Conservation (phyloP, 495 filamentous ascomycete genomes). For the Neurospora terricola region DNA sequence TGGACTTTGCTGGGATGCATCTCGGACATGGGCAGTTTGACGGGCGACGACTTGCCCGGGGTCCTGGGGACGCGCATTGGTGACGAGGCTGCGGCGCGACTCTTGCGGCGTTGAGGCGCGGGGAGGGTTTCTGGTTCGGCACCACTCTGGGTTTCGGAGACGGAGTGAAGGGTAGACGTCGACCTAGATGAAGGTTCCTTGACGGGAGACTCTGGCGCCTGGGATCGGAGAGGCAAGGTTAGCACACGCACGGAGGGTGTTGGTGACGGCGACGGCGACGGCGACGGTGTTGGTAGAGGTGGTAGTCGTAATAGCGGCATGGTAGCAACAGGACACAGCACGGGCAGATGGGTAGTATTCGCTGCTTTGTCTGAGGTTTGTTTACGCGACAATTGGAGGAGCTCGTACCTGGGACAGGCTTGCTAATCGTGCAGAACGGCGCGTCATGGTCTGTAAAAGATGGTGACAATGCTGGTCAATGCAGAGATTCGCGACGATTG, state of each 20-base stretch:
- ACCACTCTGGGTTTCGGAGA: constrained; percentile 35
- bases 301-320: neutral
- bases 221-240: neutral
- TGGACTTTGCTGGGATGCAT: constrained; percentile 75
- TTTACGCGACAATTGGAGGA: neutral
- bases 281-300: neutral
- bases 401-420: constrained; percentile 31
- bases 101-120: constrained; percentile 16
- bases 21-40: constrained; percentile 52
- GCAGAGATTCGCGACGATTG: neutral
- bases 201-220: constrained; percentile 10
- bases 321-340: neutral
- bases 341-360: neutral
- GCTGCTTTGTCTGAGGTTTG: constrained; percentile 5
- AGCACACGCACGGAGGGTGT: constrained; percentile 3
- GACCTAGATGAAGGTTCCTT: constrained; percentile 2
- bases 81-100: constrained; percentile 26
- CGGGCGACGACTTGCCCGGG: constrained; percentile 29
- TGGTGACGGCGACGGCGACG: constrained; percentile 3
- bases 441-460: constrained; percentile 22
- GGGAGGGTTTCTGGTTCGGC: constrained; percentile 7
- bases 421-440: constrained; percentile 41
- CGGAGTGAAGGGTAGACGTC: constrained; percentile 27
- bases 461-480: neutral
- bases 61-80: constrained; percentile 32